Percentiles rank a stretch among this genome's conserved stretches.
Evolutionary conservation across 2,329 filamentous ascomycete genomes (phyloP).

Genomic region (Diaporthe sp.): DNA sequence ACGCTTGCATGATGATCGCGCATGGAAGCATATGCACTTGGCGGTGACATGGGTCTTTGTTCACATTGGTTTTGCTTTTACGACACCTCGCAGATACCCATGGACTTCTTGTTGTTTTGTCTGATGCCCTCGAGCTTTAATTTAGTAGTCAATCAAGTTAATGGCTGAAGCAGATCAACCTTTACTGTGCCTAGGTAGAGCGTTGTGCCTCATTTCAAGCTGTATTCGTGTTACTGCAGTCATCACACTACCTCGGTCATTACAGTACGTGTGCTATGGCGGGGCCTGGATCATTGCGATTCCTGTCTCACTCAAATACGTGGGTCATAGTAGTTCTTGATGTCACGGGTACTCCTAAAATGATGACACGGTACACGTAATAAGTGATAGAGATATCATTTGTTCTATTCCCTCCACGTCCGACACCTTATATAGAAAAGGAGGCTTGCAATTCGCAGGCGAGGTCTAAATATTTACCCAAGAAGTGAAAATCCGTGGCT

Average conservation of each 20-base stretch:
- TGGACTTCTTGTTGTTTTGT: neutral
- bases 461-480: constrained; percentile 15
- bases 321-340: neutral
- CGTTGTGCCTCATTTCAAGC: neutral
- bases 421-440: neutral
- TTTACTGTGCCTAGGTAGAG: neutral
- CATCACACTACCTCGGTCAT: too few species aligned
- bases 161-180: neutral
- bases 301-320: too few species aligned
- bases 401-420: neutral
- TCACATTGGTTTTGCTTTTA: neutral
- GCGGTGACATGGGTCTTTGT: neutral
- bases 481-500: constrained; percentile 21
- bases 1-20: neutral
- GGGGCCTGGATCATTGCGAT: too few species aligned
- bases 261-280: too few species aligned
- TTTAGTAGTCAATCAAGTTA: neutral
- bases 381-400: neutral
- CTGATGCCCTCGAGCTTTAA: neutral
- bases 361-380: neutral
- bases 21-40: neutral
- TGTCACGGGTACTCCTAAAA: too few species aligned
- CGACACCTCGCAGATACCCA: constrained; percentile 2
- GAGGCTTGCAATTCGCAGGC: neutral
- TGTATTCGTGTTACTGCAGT: too few species aligned